Conservation (phyloP, 2,329 filamentous ascomycete species). For the Colletotrichum sublineola region DNA sequence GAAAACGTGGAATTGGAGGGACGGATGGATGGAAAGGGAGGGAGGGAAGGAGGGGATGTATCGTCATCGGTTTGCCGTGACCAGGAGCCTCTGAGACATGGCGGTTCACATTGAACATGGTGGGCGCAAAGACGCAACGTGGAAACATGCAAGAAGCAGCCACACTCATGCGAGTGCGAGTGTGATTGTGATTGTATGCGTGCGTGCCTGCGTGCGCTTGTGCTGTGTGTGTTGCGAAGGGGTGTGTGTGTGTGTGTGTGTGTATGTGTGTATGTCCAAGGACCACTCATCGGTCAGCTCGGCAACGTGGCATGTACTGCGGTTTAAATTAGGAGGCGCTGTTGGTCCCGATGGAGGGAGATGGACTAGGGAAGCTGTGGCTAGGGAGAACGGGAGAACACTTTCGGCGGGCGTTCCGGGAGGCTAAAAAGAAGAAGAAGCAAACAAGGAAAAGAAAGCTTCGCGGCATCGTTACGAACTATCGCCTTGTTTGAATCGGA, state of each 20-base stretch:
- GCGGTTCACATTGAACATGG: not conserved
- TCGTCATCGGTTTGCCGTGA: not conserved
- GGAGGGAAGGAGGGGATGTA: not conserved
- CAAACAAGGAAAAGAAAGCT: not conserved
- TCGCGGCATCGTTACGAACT: not conserved
- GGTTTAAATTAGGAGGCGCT: not conserved
- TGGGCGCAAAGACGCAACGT: not conserved
- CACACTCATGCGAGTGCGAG: not conserved
- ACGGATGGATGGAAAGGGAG: not conserved
- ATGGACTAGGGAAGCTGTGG: not conserved
- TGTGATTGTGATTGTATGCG: not conserved
- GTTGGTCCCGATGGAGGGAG: not conserved
- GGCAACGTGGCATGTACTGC: not conserved
- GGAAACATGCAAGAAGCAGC: not conserved
- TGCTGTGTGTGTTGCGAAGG: not conserved
- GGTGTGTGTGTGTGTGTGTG: not conserved
- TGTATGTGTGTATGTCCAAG: not conserved
- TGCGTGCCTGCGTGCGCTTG: no score
- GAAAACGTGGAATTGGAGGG: slow-evolving; percentile 14
- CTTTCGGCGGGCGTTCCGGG: not conserved
- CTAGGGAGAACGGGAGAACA: not conserved
- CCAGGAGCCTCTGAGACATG: not conserved
- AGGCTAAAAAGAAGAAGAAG: not conserved
- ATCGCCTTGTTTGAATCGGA: not conserved
- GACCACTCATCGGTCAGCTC: not conserved